Evolutionary conservation across 768 basidiomycete genomes (phyloP).

Genomic region (Tremella fuciformis): DNA sequence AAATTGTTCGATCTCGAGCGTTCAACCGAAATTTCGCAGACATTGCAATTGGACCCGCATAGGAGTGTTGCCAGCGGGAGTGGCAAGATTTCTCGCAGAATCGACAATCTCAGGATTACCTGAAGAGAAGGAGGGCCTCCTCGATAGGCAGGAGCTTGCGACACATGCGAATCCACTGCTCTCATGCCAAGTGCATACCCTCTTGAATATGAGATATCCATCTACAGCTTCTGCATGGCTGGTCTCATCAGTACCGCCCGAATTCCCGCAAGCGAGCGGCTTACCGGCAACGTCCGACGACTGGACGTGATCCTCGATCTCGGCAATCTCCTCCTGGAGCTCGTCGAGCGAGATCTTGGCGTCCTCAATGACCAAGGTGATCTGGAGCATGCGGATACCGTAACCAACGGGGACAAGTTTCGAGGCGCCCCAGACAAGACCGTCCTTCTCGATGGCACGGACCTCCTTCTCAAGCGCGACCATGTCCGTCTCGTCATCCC

Average conservation of each 20-base stretch:
- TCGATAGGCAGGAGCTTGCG: too few species aligned
- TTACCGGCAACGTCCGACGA: slow-evolving; percentile 75
- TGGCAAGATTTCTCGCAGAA: too few species aligned
- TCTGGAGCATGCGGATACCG: slow-evolving; percentile 86
- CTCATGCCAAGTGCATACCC: too few species aligned
- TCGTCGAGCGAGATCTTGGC: slow-evolving; percentile 90
- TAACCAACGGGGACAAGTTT: slow-evolving; percentile 91
- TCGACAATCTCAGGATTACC: too few species aligned
- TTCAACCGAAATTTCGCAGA: too few species aligned
- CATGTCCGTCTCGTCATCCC: slow-evolving; percentile 99
- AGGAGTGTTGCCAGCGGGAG: too few species aligned
- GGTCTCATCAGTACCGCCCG: slow-evolving; percentile 9
- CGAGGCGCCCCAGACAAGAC: slow-evolving; percentile 92
- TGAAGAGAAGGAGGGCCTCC: too few species aligned
- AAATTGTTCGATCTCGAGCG: too few species aligned
- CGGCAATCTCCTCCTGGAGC: slow-evolving; percentile 82
- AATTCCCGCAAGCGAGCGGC: slow-evolving; percentile 6
- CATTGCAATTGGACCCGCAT: too few species aligned
- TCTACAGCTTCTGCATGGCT: slow-evolving; percentile 49
- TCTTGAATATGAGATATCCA: too few species aligned
- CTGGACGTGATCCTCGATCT: slow-evolving; percentile 63
- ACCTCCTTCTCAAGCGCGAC: slow-evolving; percentile 74
- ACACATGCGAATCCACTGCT: too few species aligned
- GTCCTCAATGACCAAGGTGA: slow-evolving; percentile 73
- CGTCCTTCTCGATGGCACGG: slow-evolving; percentile 79